Evolutionary conservation across 257 asterid genomes (phyloP).

Genomic region (Solanum gandarillasii): DNA sequence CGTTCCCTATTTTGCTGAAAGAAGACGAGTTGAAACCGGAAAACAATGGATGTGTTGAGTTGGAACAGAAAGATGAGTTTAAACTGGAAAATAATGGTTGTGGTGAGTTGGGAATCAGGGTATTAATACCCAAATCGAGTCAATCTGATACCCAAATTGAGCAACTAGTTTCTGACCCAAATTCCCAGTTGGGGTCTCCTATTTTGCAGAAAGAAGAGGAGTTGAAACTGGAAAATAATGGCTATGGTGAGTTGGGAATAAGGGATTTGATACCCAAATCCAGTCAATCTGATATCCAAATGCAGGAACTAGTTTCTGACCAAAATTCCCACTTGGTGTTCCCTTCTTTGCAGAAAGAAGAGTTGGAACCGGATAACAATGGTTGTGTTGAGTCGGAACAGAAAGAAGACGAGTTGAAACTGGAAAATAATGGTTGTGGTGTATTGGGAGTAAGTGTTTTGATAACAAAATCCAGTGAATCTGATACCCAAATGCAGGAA

Average conservation of each 20-base stretch:
- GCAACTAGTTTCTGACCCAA: neutral
- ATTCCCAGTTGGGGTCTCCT: neutral
- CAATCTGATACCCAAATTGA: neutral
- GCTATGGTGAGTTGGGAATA: neutral
- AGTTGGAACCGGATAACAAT: neutral
- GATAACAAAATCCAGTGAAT: neutral
- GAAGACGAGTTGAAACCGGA: neutral
- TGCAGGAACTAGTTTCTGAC: neutral
- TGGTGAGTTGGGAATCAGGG: neutral
- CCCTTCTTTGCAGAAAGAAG: neutral
- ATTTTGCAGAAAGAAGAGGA: neutral
- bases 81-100: neutral
- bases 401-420: neutral
- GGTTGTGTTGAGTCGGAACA: neutral
- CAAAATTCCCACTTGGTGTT: neutral
- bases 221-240: neutral
- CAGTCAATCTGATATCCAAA: neutral
- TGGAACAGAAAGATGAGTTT: neutral
- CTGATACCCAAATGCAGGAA: neutral
- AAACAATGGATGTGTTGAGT: neutral
- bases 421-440: neutral
- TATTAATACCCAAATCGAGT: neutral
- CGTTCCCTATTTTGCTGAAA: neutral
- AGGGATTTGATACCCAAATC: neutral
- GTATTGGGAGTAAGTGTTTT: neutral